These are phyloP conservation scores for Mayamaea pseudoterrestris DNA, from an alignment of 108 stramenopile species.

Conservation along the genomic window DNA sequence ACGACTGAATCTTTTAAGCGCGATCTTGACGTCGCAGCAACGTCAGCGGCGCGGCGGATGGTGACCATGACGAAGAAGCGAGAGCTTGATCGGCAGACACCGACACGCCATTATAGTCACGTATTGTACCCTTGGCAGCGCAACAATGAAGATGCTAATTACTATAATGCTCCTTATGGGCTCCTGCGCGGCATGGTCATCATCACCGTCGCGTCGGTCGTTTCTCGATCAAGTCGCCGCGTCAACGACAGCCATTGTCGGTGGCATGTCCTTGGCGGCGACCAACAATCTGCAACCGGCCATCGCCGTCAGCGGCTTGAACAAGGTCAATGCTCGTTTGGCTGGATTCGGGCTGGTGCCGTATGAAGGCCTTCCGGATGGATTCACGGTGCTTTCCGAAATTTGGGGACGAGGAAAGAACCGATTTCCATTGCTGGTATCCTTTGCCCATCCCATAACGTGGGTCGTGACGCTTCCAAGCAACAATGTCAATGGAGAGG, in stretches of 20 bases:
- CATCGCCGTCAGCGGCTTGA: slow-evolving; percentile 49
- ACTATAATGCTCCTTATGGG: no score
- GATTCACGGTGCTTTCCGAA: slow-evolving; percentile 76
- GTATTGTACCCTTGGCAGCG: no score
- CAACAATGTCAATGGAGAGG: slow-evolving; percentile 90
- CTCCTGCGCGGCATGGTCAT: no score
- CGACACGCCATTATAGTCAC: no score
- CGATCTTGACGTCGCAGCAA: no score
- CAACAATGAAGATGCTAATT: no score
- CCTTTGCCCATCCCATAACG: slow-evolving; percentile 75
- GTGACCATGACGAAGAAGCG: no score
- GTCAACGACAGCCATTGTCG: no score
- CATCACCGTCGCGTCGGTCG: slow-evolving; percentile 56
- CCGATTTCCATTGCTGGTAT: slow-evolving; percentile 77
- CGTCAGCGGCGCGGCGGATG: no score
- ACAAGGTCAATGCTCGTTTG: slow-evolving; percentile 65
- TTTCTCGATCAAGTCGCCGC: slow-evolving; percentile 42
- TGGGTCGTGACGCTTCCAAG: slow-evolving; percentile 85
- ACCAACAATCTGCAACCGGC: slow-evolving; percentile 22
- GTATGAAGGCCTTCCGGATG: slow-evolving; percentile 48
- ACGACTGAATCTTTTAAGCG: no score
- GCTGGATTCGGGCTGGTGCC: slow-evolving; percentile 56
- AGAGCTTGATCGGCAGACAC: no score
- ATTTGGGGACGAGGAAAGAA: slow-evolving; percentile 77
- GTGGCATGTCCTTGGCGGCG: background rate